Evolutionary conservation across 2,329 filamentous ascomycete genomes (phyloP), one percentile per base, ranked within the genome.

Genomic region (Aureobasidium sp.): DNA sequence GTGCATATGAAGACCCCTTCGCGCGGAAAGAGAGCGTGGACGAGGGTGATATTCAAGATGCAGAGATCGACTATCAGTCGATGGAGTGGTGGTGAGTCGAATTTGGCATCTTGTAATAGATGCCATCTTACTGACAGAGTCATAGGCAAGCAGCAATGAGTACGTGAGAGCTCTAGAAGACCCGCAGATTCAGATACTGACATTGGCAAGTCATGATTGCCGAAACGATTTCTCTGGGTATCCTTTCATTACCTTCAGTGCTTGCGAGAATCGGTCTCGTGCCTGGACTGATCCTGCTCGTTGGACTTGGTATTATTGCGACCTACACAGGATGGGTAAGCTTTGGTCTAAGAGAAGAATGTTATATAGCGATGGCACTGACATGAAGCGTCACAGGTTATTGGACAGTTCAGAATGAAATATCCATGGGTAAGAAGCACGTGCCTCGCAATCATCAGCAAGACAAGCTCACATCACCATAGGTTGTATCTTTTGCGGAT

Each of bases 401-500:
- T 86, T 53, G 82, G 82, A 12, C 81, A 85, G 66, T 85, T 86
- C 74, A 83, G 83, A 67, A 70, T 77, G 59, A 71, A 68, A 23
- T 80, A 82, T 69, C 86, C 87, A 3, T 75, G 56, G 51, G 27
- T 61, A 23, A 53, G 36, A 20, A 36, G 5, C 2, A 39, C 3
- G 39, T 61, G 9, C 6, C 9, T 10, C 1, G 13, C 5, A 15
- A 36, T 1, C 1, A 34, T 17, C 3, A 27, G 1, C 10, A 26
- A 34, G 12, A 27, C 3, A 15, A 17, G 12, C 41, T 58, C 64
- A 70, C n/a, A 65, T 66, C 1, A n/a, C 12, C 12, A 1, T 20
- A 58, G 55, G 55, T 60, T 5, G 65, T 67, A 44, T 87, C 85
- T 67, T 87, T 89, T 71, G 85, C 85, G 27, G 88, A 91, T 68